Percentiles rank a stretch among this genome's conserved stretches.
Conservation (phyloP, 306 rosid genomes). For the Dalbergia cultrata region DNA sequence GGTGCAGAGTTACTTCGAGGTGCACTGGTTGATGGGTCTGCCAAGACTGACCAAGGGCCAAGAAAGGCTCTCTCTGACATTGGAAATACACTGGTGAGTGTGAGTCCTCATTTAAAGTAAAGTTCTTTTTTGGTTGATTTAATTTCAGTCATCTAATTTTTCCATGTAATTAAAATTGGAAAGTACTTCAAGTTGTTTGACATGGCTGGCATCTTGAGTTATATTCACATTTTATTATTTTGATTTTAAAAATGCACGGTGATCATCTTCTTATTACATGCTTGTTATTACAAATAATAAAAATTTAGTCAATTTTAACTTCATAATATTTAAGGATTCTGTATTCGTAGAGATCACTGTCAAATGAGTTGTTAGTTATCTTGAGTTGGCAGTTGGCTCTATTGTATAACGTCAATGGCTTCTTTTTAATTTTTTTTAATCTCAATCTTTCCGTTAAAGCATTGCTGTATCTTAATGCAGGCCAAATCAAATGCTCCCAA, state of each 20-base stretch:
- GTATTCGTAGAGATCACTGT: background rate
- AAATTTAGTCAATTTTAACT: background rate
- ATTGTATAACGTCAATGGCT: background rate
- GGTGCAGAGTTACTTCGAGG: constrained; percentile 85
- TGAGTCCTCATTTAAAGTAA: background rate
- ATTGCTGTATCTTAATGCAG: constrained; percentile 47
- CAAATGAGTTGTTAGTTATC: background rate
- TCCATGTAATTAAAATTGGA: background rate
- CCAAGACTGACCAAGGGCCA: constrained; percentile 52
- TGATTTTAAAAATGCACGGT: background rate
- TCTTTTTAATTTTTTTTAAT: background rate
- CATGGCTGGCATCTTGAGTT: background rate
- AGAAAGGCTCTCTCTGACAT: constrained; percentile 85
- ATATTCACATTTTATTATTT: background rate
- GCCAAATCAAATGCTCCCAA: constrained; percentile 67
- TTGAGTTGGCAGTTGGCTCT: background rate
- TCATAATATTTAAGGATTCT: background rate
- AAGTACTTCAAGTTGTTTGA: background rate
- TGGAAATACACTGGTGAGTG: constrained; percentile 75
- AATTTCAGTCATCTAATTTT: background rate
- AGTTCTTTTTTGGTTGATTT: background rate
- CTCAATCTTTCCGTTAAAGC: background rate
- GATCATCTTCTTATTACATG: background rate
- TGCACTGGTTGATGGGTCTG: constrained; percentile 67
- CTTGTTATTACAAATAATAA: background rate